Evolutionary conservation across 140 eudicot genomes (phyloP).

Genomic region (Ambrosia hybrid): DNA sequence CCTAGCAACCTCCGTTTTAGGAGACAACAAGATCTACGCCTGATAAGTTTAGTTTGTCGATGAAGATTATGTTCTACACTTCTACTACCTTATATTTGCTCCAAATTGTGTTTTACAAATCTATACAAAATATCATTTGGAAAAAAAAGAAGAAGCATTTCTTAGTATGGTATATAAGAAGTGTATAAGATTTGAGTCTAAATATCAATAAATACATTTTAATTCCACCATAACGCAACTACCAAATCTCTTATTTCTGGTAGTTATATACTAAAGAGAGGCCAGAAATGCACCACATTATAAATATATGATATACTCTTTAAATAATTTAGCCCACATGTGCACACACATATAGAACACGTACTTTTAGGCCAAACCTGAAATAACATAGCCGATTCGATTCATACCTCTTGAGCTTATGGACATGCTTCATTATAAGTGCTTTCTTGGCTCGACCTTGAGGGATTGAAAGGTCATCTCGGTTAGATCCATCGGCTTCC

Average conservation of each 20-base stretch:
- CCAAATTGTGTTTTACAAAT: no score
- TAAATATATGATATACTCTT: slow-evolving; percentile 24
- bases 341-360: slow-evolving; percentile 1
- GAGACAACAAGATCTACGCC: no score
- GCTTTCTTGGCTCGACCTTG: slow-evolving; percentile 86
- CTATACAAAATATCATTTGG: no score
- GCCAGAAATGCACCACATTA: slow-evolving; percentile 12
- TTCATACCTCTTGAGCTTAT: slow-evolving; percentile 11
- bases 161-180: no score
- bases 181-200: background rate
- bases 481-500: slow-evolving; percentile 59
- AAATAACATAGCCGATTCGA: slow-evolving; percentile 7
- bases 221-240: slow-evolving; percentile 18
- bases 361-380: slow-evolving; percentile 7
- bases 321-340: slow-evolving; percentile 13
- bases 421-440: slow-evolving; percentile 37
- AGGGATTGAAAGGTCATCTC: slow-evolving; percentile 50
- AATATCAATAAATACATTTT: slow-evolving; percentile 18
- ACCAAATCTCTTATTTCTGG: slow-evolving; percentile 34
- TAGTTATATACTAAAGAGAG: slow-evolving; percentile 23
- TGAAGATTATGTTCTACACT: no score
- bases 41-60: no score
- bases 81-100: no score
- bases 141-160: no score
- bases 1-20: no score